phyloP scores from a whole-genome alignment of 768 basidiomycete species.

The Lentinula sp. region DNA sequence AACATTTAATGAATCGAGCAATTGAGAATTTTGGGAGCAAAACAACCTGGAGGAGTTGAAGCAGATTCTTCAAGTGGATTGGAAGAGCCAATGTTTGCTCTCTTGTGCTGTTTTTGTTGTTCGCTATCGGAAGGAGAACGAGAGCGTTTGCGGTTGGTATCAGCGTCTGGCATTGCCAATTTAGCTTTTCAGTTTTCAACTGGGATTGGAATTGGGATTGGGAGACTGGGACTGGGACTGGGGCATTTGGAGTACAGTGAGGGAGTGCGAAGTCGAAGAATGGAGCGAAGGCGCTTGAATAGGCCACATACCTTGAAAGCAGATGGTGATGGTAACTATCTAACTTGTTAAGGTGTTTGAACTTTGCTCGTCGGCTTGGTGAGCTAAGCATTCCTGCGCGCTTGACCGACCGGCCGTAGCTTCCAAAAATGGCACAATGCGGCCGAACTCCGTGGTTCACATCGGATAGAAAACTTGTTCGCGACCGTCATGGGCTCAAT shows the following conservation, averaged over 20 bases:
- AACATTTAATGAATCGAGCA: conserved; percentile 56
- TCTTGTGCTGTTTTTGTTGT: conserved; percentile 74
- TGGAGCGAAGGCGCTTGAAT: background rate
- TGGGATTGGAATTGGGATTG: conserved; percentile 5
- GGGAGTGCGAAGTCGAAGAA: background rate
- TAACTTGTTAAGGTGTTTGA: background rate
- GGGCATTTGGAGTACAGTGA: background rate
- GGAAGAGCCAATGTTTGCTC: conserved; percentile 73
- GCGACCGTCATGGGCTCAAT: conserved; percentile 50
- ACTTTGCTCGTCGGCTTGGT: background rate
- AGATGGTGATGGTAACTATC: background rate
- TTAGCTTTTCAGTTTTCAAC: conserved; percentile 24
- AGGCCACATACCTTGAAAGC: background rate
- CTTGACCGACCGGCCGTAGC: background rate
- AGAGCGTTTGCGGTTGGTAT: conserved; percentile 79
- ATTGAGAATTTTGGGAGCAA: conserved; percentile 26
- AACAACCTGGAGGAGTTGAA: conserved; percentile 36
- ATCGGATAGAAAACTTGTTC: background rate
- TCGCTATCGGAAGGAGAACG: conserved; percentile 82
- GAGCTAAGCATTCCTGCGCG: background rate
- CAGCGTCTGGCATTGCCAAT: conserved; percentile 82
- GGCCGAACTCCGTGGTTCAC: background rate
- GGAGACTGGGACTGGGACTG: background rate
- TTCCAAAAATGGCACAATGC: too few species aligned
- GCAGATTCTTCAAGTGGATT: conserved; percentile 58